These are phyloP conservation scores for Singerocomus inundabilis DNA, from an alignment of 1,284 basidiomycete species.

Conservation along the genomic window DNA sequence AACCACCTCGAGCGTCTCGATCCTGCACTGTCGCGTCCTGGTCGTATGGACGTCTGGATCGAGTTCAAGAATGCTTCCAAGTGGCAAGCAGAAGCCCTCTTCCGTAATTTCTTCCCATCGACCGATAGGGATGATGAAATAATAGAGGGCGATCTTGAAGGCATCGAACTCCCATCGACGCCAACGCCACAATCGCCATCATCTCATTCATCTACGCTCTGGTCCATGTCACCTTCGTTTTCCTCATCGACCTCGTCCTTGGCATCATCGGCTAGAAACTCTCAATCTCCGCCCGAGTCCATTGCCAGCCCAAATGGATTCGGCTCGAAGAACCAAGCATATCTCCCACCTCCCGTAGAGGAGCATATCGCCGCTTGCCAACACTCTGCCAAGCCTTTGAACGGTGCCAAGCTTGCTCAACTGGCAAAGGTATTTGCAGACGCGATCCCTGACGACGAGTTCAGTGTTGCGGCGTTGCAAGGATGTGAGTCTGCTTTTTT, in stretches of 20 bases:
- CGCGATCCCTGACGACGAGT: conserved; percentile 73
- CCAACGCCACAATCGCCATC: conserved; percentile 34
- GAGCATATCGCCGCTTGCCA: conserved; percentile 55
- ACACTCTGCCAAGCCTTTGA: conserved; percentile 62
- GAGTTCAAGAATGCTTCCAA: conserved; percentile 83
- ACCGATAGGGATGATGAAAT: conserved; percentile 48
- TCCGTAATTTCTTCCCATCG: conserved; percentile 84
- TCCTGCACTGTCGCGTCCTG: conserved; percentile 79
- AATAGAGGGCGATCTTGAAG: conserved; percentile 49
- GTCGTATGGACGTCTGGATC: conserved; percentile 87
- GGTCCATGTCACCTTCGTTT: conserved; percentile 39
- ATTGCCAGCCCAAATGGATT: conserved; percentile 39
- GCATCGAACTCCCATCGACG: conserved; percentile 45
- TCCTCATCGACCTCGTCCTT: conserved; percentile 36
- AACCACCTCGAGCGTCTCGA: conserved; percentile 84
- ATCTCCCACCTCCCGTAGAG: conserved; percentile 62
- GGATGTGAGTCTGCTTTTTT: conserved; percentile 60
- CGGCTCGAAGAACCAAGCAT: conserved; percentile 57
- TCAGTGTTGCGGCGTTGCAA: conserved; percentile 82
- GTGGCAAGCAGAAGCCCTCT: conserved; percentile 79
- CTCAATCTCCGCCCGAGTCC: conserved; percentile 29
- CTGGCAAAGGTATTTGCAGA: conserved; percentile 75
- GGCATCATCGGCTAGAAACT: conserved; percentile 28
- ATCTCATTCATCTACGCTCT: conserved; percentile 33
- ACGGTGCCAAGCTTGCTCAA: conserved; percentile 54